A percentile compares a stretch with the other conserved stretches of the same genome.
Evolutionary conservation across 148 eudicot species (phyloP).

Genomic region (Silene latifolia): DNA sequence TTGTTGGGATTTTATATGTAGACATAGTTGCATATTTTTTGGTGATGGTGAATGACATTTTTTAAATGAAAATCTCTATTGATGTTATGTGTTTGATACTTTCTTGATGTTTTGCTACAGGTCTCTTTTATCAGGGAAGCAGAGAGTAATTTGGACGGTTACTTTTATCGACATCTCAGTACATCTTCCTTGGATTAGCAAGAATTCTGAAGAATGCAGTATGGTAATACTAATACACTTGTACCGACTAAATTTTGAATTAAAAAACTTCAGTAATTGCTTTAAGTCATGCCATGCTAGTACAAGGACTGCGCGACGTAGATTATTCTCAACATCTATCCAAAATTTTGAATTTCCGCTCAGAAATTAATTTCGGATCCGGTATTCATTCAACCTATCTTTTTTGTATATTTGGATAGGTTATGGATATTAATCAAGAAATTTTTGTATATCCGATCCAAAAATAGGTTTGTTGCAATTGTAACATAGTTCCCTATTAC

Average conservation of each 20-base stretch:
- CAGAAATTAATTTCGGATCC: too few relatives aligned
- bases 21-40: background rate
- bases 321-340: background rate
- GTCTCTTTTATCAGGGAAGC: constrained; percentile 49
- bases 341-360: background rate
- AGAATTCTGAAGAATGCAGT: constrained; percentile 31
- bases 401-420: background rate
- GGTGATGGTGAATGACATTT: background rate
- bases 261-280: background rate
- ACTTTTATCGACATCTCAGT: constrained; percentile 38
- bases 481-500: too few relatives aligned
- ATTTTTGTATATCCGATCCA: too few relatives aligned
- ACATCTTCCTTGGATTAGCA: constrained; percentile 40
- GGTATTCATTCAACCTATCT: too few relatives aligned
- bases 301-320: background rate
- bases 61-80: background rate
- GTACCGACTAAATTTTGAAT: background rate
- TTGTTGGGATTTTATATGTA: background rate
- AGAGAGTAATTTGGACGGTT: constrained; percentile 55
- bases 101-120: constrained; percentile 36
- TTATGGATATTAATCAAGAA: too few relatives aligned
- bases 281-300: background rate
- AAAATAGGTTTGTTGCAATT: too few relatives aligned
- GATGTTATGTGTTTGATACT: background rate
- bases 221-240: constrained; percentile 54